A percentile compares a stretch with the other conserved stretches of the same genome.
Conservation (phyloP, 257 asterid genomes). For the Striga asiatica region DNA sequence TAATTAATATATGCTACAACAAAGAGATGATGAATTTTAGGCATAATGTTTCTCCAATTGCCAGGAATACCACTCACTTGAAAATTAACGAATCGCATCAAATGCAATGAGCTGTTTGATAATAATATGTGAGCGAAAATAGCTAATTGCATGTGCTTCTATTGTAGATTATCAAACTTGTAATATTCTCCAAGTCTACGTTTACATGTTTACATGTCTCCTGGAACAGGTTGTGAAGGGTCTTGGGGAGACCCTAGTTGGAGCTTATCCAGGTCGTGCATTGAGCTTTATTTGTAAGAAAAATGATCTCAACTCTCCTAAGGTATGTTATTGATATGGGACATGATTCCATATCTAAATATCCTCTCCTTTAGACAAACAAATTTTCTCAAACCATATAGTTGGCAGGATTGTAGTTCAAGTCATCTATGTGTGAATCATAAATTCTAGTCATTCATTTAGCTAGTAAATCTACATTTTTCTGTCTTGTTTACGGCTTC, state of each 20-base stretch:
- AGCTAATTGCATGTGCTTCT: conserved; percentile 4
- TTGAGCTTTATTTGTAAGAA: conserved; percentile 92
- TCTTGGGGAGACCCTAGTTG: conserved; percentile 97
- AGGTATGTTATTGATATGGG: conserved; percentile 30
- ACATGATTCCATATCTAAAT: conserved; percentile 9
- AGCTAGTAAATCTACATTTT: background rate
- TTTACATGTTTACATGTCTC: conserved; percentile 11
- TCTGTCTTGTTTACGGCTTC: background rate
- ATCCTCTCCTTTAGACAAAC: background rate
- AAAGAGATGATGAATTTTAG: background rate
- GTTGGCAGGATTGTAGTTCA: background rate
- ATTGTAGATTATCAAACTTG: background rate
- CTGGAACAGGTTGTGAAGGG: conserved; percentile 87
- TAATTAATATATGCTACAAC: conserved; percentile 26
- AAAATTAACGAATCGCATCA: background rate
- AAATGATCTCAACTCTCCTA: conserved; percentile 63
- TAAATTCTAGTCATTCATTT: background rate
- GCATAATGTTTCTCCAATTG: background rate
- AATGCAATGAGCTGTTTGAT: background rate
- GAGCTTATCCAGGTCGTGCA: conserved; percentile 99
- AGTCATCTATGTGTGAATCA: background rate
- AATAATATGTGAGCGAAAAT: background rate
- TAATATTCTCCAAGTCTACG: background rate
- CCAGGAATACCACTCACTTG: conserved; percentile 3
- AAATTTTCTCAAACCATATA: background rate